phyloP scores from a whole-genome alignment of 306 rosid species.

The Canavalia ensiformis region DNA sequence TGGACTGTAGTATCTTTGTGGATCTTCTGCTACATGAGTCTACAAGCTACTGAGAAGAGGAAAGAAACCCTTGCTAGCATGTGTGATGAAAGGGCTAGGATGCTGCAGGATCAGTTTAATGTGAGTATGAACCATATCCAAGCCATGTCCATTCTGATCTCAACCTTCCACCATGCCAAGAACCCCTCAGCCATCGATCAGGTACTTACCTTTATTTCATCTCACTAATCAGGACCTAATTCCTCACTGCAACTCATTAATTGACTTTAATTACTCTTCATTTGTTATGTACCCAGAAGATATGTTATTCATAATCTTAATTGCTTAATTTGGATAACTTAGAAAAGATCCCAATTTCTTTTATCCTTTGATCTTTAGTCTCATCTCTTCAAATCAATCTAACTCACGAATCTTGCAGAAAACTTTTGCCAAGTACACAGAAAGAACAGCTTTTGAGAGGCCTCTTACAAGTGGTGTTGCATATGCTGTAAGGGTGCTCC shows the following conservation, averaged over 20 bases:
- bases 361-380: conserved; percentile 1
- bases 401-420: conserved; percentile 64
- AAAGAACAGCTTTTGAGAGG: conserved; percentile 97
- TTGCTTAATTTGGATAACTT: neutral
- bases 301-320: neutral
- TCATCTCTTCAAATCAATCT: conserved; percentile 45
- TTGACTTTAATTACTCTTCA: neutral
- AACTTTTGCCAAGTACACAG: conserved; percentile 95
- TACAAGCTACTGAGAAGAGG: conserved; percentile 82
- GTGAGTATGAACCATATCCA: conserved; percentile 98
- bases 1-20: conserved; percentile 67
- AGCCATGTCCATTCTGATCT: conserved; percentile 94
- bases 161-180: conserved; percentile 91
- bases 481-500: conserved; percentile 97
- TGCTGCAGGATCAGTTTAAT: conserved; percentile 97
- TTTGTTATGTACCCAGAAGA: conserved; percentile 5
- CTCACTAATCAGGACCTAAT: conserved; percentile 31
- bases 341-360: conserved; percentile 14
- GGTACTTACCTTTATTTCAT: conserved; percentile 56
- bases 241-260: conserved; percentile 8
- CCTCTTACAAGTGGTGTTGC: conserved; percentile 99
- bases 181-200: conserved; percentile 89
- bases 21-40: conserved; percentile 71
- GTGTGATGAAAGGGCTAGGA: conserved; percentile 98
- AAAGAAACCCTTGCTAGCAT: conserved; percentile 85